Percentiles rank a stretch among this genome's conserved stretches.
These are phyloP conservation scores for Selaginella tamariscina DNA, from an alignment of 75 land plant species.

Conservation along the genomic window DNA sequence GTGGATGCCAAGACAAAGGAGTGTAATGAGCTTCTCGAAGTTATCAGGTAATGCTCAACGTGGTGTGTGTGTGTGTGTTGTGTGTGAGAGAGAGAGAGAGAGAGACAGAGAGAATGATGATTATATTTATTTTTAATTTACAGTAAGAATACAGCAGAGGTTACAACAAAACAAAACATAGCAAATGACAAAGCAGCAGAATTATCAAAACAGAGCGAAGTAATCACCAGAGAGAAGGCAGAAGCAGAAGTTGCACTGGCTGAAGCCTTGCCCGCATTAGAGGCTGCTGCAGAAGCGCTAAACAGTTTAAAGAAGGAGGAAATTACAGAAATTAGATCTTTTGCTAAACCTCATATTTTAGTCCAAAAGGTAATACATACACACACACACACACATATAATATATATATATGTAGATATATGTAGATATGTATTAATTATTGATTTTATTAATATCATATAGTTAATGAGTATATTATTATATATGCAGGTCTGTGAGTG, in stretches of 20 bases:
- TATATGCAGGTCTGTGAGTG: constrained; percentile 31
- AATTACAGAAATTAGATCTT: constrained; percentile 30
- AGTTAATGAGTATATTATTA: no score
- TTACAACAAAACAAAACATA: constrained; percentile 19
- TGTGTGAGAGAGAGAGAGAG: no score
- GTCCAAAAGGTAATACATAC: constrained; percentile 27
- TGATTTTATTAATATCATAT: no score
- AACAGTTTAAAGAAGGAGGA: constrained; percentile 33
- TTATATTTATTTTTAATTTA: not conserved
- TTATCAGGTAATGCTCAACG: constrained; percentile 21
- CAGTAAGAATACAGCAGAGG: constrained; percentile 25
- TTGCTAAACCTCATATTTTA: constrained; percentile 30
- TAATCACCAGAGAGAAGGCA: constrained; percentile 22
- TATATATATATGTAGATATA: no score
- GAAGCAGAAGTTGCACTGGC: constrained; percentile 27
- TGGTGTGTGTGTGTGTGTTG: no score
- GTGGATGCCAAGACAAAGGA: constrained; percentile 30
- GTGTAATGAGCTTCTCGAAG: constrained; percentile 24
- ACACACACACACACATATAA: no score
- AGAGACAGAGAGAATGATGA: not conserved
- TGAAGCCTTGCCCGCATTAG: constrained; percentile 29
- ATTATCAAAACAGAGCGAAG: constrained; percentile 21
- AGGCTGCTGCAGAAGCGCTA: constrained; percentile 30
- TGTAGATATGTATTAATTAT: no score
- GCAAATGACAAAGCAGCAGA: constrained; percentile 25